Conservation (phyloP, 345 rosid genomes). For the Melaleuca quinquenervia region DNA sequence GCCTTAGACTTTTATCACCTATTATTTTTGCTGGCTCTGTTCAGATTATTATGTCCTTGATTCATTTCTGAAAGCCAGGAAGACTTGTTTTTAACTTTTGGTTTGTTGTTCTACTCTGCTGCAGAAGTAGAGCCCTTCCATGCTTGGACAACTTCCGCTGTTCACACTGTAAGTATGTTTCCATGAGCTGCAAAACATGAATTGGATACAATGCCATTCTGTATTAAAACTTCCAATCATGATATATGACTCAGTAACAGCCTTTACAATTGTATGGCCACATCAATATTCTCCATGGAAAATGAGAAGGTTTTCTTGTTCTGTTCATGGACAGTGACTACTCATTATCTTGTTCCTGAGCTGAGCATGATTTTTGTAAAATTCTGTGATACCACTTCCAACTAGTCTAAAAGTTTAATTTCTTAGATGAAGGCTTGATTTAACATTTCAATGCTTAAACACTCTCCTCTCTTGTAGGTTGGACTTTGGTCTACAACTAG, state of each 20-base stretch:
- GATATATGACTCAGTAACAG: not conserved
- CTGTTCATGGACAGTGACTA: not conserved
- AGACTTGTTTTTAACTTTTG: not conserved
- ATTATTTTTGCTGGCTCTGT: not conserved
- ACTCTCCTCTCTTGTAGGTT: not conserved
- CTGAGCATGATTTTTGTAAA: not conserved
- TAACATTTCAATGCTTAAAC: not conserved
- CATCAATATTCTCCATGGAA: not conserved
- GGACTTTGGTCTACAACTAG: not conserved
- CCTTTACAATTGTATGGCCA: not conserved
- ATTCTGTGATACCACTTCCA: not conserved
- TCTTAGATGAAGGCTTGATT: not conserved
- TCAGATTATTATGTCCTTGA: not conserved
- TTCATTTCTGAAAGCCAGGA: not conserved
- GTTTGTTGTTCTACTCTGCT: not conserved
- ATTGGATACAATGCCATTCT: not conserved
- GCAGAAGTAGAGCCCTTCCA: slow-evolving; percentile 17
- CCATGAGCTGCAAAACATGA: not conserved
- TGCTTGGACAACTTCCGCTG: slow-evolving; percentile 28
- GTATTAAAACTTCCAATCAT: not conserved
- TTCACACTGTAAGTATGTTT: slow-evolving; percentile 20
- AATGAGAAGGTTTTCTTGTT: not conserved
- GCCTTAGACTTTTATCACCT: not conserved
- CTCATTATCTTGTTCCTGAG: not conserved
- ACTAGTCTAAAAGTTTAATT: not conserved